Percentiles rank a stretch among this genome's conserved stretches.
Evolutionary conservation across 768 basidiomycete genomes (phyloP).

Genomic region (Fistulinella prunicolor): DNA sequence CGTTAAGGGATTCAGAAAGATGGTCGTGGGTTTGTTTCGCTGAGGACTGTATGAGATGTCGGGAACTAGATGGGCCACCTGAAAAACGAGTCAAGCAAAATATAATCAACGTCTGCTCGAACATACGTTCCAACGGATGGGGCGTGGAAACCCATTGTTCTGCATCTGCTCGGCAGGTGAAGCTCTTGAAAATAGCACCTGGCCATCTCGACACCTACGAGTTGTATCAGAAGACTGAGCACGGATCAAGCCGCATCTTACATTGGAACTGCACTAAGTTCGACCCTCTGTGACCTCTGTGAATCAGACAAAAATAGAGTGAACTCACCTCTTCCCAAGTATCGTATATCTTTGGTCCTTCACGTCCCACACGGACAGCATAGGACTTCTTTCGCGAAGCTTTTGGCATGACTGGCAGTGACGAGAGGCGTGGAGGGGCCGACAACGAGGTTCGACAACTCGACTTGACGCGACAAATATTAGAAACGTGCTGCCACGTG

Average conservation of each 20-base stretch:
- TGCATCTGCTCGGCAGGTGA: constrained; percentile 42
- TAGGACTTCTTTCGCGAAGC: constrained; percentile 47
- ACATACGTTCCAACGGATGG: constrained; percentile 17
- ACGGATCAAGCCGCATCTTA: constrained; percentile 12
- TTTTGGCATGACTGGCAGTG: constrained; percentile 29
- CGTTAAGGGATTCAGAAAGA: not conserved
- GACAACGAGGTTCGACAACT: too few species aligned
- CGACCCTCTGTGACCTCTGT: not conserved
- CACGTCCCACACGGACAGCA: constrained; percentile 56
- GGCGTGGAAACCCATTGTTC: constrained; percentile 44
- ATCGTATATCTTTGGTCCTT: constrained; percentile 54
- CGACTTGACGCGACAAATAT: too few species aligned
- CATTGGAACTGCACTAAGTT: constrained; percentile 51
- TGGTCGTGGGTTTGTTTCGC: not conserved
- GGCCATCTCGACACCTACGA: constrained; percentile 54
- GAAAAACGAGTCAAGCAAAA: not conserved
- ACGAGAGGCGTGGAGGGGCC: not conserved
- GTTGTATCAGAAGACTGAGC: not conserved
- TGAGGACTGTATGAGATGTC: not conserved
- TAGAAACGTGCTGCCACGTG: too few species aligned
- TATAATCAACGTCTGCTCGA: not conserved
- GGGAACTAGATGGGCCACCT: constrained; percentile 3
- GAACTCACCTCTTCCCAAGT: constrained; percentile 58
- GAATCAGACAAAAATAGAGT: not conserved
- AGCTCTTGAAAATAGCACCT: constrained; percentile 51